Conservation (phyloP, 257 asterid genomes). For the Dorcoceras hygrometricum region DNA sequence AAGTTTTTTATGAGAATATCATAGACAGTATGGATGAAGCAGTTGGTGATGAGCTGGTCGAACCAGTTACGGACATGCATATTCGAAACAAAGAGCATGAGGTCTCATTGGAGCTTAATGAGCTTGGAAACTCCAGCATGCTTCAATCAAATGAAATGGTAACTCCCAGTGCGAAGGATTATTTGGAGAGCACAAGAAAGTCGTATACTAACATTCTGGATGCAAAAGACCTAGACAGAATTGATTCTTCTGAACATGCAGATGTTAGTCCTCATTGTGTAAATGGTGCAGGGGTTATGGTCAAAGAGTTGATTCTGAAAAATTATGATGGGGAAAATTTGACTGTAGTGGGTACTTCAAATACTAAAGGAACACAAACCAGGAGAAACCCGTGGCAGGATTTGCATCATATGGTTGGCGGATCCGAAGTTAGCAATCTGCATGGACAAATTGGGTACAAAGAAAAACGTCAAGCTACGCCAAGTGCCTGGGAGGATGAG, state of each 20-base stretch:
- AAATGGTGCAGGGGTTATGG: conserved; percentile 65
- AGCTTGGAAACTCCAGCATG: conserved; percentile 55
- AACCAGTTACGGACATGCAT: conserved; percentile 41
- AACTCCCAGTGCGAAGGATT: conserved; percentile 50
- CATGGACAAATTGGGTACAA: conserved; percentile 47
- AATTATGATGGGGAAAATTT: conserved; percentile 56
- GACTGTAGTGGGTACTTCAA: conserved; percentile 52
- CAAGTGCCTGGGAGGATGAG: conserved; percentile 53
- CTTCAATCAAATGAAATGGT: conserved; percentile 61
- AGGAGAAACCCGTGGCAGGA: conserved; percentile 61
- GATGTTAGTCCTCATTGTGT: conserved; percentile 77
- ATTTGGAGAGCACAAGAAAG: conserved; percentile 37
- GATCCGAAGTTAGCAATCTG: conserved; percentile 47
- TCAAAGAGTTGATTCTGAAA: conserved; percentile 73
- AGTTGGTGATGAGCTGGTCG: conserved; percentile 41
- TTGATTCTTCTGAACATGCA: conserved; percentile 82
- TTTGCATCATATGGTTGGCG: conserved; percentile 59
- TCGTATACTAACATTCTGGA: conserved; percentile 41
- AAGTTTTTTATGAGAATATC: conserved; percentile 26
- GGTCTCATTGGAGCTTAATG: conserved; percentile 47
- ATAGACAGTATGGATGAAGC: conserved; percentile 43
- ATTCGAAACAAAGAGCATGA: conserved; percentile 49
- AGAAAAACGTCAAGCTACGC: conserved; percentile 48
- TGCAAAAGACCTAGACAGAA: conserved; percentile 56
- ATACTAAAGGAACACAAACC: conserved; percentile 48